Percentiles rank a stretch among this genome's conserved stretches.
phyloP scores from a whole-genome alignment of 2,329 filamentous ascomycete genomes.

The Pyrenochaeta sp. region DNA sequence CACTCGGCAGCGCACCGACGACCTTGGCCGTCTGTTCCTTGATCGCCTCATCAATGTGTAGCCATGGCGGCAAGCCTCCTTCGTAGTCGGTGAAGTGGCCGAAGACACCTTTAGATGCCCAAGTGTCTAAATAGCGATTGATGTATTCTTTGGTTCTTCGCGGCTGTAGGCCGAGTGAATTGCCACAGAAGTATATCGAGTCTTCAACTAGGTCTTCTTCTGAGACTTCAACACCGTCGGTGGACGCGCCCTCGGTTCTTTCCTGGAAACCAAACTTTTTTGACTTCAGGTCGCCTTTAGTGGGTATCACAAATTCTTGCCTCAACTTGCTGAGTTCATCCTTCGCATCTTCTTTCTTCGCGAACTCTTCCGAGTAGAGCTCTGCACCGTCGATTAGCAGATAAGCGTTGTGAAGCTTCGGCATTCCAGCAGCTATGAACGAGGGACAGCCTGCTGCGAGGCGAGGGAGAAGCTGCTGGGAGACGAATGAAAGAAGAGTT shows the following conservation, averaged over 20 bases:
- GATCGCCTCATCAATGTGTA: conserved; percentile 80
- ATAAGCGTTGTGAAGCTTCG: conserved; percentile 35
- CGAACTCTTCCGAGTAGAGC: conserved; percentile 43
- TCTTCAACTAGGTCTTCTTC: conserved; percentile 49
- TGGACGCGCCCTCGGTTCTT: conserved; percentile 3
- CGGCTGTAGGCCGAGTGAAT: conserved; percentile 87
- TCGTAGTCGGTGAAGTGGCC: conserved; percentile 79
- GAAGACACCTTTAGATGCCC: conserved; percentile 83
- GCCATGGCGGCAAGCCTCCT: conserved; percentile 75
- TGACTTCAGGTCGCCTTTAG: conserved; percentile 73
- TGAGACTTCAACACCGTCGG: neutral
- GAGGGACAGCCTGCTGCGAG: conserved; percentile 4
- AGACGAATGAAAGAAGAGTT: neutral
- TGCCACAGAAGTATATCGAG: conserved; percentile 85
- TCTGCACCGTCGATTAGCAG: conserved; percentile 22
- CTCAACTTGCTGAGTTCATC: conserved; percentile 57
- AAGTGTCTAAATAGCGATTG: conserved; percentile 78
- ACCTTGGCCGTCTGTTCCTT: conserved; percentile 74
- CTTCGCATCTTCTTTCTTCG: conserved; percentile 44
- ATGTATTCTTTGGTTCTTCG: conserved; percentile 71
- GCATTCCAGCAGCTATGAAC: conserved; percentile 29
- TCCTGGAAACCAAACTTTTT: conserved; percentile 54
- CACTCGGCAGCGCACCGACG: conserved; percentile 74
- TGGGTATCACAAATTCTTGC: conserved; percentile 79
- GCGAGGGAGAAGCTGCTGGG: neutral